Base-by-base conservation (phyloP, 352 stramenopile genomes). In the Peronosclerospora sorghi region DNA sequence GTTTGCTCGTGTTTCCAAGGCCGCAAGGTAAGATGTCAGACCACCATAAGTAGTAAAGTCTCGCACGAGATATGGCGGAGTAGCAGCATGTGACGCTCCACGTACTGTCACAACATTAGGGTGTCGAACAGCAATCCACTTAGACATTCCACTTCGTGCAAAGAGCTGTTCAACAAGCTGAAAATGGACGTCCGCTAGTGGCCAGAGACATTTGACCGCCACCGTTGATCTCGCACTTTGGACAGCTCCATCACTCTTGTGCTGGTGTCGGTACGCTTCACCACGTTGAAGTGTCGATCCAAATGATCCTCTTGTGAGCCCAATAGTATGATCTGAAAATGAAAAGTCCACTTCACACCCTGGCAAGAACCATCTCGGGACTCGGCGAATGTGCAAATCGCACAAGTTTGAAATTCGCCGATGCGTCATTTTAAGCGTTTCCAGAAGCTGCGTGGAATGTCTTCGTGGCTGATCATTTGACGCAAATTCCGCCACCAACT, bases 341-440 rank as follows among this genome's bases (percentile, higher is more conserved):
- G 67, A 68, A 28, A 73, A 81, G 21, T 78, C 67, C 14, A 86
- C 58, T 24, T 78, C 62, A 8, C 43, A 57, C 1, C 59, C 46
- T 1, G 73, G 59, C 8, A 83, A 37, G 35, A 77, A 86, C 73
- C 73, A 86, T 14, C 57, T 58, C 4, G 73, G 73, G 7, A 86
- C 63, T 13, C 68, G 66, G 7, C 68, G 64, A 30, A 73, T 45
- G 26, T 70, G 70, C 28, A 82, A 34, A 19, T 56, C 65, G 28
- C 48, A 76, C 35, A 66, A 64, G 48, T 54, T 72, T 28, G 61
- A 69, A 40, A 80, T 63, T 6, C 68, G 65, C 41, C 67, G 61
- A 51, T 86, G 73, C 7, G 64, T 68, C 61, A 76, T 75, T 56
- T 73, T 73, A 37, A 86, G 56, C 18, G 66, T 77, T 56, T 84